Evolutionary conservation across 805 yeast genomes (phyloP), one percentile per base, ranked within the genome.

Genomic region (Ogataea wickerhamii): DNA sequence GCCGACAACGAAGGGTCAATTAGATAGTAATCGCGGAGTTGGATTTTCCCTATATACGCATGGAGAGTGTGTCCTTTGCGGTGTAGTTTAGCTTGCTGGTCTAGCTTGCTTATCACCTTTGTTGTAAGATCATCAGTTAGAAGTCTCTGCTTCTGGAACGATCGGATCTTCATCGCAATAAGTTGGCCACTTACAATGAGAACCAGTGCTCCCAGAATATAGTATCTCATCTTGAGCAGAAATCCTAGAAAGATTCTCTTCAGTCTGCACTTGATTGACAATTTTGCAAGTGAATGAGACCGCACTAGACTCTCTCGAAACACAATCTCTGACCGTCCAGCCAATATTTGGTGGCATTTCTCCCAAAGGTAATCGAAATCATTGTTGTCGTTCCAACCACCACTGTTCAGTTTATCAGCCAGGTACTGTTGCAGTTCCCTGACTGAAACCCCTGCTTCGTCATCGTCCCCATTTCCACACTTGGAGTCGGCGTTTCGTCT

Each of bases 21-120:
- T 13, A 83, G 61, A 29, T 80, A 68, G 41, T 76, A 71, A 55
- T 84, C 93, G 28, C 94, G 70, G 18, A 86, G 65, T 53, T 84
- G 93, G 32, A 81, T 81, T 13, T 83, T 70, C 26, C 87, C 86
- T 40, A 86, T 63, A 50, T 70, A 82, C 7, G 68, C 55, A 22
- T 57, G 67, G 28, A 64, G 67, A 49, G 58, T 67, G 18, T 56
- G 58, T 32, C 47, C 43, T 18, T 68, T 69, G 10, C 31, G 53
- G 44, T 4, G 72, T 47, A 34, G 53, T 34, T 34, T 56, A 4
- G 70, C 64, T 45, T 74, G 81, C 16, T 62, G 64, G 47, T 70
- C 71, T 40, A 84, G 66, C 48, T 70, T 76, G 11, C 56, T 58
- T 5, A 80, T 45, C 3, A 80, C 78, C 34, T 74, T 70, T 7